Percentiles rank a stretch among this genome's conserved stretches.
phyloP scores from a whole-genome alignment of 2,329 filamentous ascomycete species.

The Trichophyton rubrum region DNA sequence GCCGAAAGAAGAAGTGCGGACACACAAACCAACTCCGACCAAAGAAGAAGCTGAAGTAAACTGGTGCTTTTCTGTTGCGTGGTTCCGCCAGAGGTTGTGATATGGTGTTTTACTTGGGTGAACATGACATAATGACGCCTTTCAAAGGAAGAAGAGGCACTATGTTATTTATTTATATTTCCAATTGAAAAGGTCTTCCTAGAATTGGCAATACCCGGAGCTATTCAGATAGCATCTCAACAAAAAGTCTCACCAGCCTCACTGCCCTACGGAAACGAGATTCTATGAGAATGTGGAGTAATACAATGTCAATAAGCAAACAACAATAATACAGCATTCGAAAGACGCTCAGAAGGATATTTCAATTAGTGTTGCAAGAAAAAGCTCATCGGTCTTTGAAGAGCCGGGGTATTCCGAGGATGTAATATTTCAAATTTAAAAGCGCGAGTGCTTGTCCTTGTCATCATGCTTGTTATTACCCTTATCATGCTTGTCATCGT shows the following conservation, averaged over 20 bases:
- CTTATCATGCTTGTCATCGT: constrained; percentile 20
- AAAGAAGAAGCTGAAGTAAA: constrained; percentile 99
- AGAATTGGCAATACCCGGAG: constrained; percentile 1
- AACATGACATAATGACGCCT: constrained; percentile 11
- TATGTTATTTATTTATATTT: constrained; percentile 7
- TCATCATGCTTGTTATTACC: constrained; percentile 21
- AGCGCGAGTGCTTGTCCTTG: neutral
- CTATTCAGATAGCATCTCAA: neutral
- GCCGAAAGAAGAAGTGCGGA: constrained; percentile 99
- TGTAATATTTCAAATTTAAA: neutral
- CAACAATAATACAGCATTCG: neutral
- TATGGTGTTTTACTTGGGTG: constrained; percentile 8
- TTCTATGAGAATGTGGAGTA: neutral
- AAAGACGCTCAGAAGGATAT: neutral
- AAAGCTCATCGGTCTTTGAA: neutral
- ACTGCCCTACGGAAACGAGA: neutral
- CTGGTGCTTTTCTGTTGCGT: constrained; percentile 6
- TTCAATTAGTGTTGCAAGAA: neutral
- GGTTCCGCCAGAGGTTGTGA: constrained; percentile 2
- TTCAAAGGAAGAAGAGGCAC: constrained; percentile 8
- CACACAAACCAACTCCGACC: constrained; percentile 99
- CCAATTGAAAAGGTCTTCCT: constrained; percentile 1
- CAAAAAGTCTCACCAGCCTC: neutral
- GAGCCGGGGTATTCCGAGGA: neutral
- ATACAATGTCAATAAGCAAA: constrained; percentile 1